These are phyloP conservation scores for Fusarium sp. DNA, from an alignment of 2,329 filamentous ascomycete genomes.

Conservation along the genomic window DNA sequence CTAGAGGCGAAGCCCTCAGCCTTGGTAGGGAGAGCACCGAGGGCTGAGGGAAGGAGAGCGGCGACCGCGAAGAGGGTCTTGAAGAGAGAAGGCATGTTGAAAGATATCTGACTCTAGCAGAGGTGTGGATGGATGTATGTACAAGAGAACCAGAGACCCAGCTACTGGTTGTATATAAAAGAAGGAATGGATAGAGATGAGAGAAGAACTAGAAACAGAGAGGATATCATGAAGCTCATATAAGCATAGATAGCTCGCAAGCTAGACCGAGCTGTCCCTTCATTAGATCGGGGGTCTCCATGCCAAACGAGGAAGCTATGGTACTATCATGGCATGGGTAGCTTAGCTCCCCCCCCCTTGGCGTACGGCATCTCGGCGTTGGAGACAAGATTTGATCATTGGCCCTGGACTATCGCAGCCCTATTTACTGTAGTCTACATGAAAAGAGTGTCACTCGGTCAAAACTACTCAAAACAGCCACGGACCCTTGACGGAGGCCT, in stretches of 20 bases:
- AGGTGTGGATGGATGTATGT: background rate
- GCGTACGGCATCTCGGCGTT: conserved; percentile 37
- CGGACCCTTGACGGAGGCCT: conserved; percentile 16
- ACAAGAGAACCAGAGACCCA: conserved; percentile 30
- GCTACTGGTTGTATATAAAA: conserved; percentile 13
- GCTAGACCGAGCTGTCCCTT: background rate
- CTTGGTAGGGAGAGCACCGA: conserved; percentile 48
- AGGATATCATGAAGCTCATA: conserved; percentile 21
- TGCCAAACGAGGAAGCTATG: conserved; percentile 3
- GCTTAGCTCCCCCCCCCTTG: conserved; percentile 15
- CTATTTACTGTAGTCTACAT: conserved; percentile 15
- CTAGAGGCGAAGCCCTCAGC: conserved; percentile 60
- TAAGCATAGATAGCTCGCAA: conserved; percentile 11
- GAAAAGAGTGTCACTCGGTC: conserved; percentile 3
- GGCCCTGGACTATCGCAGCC: background rate
- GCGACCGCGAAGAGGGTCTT: conserved; percentile 36
- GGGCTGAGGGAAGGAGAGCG: conserved; percentile 33
- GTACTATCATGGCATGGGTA: background rate
- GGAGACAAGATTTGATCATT: background rate
- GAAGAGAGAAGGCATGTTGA: conserved; percentile 38
- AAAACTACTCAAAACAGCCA: conserved; percentile 5
- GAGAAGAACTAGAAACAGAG: background rate
- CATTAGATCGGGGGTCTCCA: background rate
- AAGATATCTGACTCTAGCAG: background rate
- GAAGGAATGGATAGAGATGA: conserved; percentile 11